Evolutionary conservation across 768 basidiomycete species (phyloP).

Genomic region (Chalciporus sphaerocephalus): DNA sequence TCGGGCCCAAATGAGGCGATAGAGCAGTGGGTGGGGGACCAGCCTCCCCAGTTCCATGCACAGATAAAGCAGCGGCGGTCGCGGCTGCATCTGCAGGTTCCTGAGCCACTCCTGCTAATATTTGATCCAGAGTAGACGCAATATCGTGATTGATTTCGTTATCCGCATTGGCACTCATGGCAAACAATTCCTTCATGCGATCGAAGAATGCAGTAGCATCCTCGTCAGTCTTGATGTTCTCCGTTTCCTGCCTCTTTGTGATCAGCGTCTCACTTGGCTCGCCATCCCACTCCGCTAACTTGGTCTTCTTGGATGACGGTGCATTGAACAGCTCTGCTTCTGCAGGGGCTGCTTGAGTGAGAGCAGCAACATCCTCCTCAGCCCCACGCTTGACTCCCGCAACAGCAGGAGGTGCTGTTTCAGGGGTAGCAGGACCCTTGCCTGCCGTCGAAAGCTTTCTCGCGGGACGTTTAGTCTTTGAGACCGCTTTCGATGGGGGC

Average conservation of each 20-base stretch:
- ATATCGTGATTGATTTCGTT: constrained; percentile 44
- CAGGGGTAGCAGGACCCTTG: constrained; percentile 32
- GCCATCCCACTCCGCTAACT: constrained; percentile 64
- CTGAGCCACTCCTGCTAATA: constrained; percentile 54
- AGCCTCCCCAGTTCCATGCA: constrained; percentile 25
- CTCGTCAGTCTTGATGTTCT: constrained; percentile 59
- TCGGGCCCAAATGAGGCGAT: constrained; percentile 35
- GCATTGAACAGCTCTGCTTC: constrained; percentile 38
- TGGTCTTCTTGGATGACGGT: constrained; percentile 67
- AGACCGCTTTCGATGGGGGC: constrained; percentile 51
- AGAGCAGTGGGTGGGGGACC: constrained; percentile 31
- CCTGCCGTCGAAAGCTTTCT: constrained; percentile 33
- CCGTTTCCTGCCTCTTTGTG: constrained; percentile 37
- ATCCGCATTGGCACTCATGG: constrained; percentile 39
- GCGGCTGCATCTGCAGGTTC: constrained; percentile 35
- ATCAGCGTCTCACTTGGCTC: constrained; percentile 48
- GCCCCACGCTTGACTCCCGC: constrained; percentile 33
- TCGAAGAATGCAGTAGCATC: constrained; percentile 61
- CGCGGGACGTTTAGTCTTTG: constrained; percentile 43
- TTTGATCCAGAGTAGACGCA: constrained; percentile 56
- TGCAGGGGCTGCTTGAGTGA: constrained; percentile 31
- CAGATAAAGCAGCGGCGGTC: constrained; percentile 27
- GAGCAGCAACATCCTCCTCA: constrained; percentile 31
- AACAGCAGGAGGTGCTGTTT: constrained; percentile 28
- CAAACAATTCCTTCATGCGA: constrained; percentile 60